Percentiles rank a stretch among this genome's conserved stretches.
These are phyloP conservation scores for Echinosophora koreensis DNA, from an alignment of 306 rosid species.

Conservation along the genomic window DNA sequence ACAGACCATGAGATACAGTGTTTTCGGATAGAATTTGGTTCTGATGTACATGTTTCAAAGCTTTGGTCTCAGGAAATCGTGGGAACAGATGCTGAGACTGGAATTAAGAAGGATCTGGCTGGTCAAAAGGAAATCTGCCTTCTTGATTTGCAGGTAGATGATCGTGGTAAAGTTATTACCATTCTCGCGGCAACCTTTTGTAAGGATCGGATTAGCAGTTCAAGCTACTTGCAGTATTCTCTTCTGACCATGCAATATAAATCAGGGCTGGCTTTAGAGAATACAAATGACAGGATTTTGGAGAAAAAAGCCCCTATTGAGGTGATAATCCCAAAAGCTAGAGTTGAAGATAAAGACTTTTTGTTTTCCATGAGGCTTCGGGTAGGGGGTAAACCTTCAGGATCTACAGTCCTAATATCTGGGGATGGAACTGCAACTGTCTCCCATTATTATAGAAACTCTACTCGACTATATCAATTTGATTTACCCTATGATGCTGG, in stretches of 20 bases:
- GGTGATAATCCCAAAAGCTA: constrained; percentile 94
- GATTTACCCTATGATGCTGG: constrained; percentile 98
- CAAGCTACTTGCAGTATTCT: constrained; percentile 94
- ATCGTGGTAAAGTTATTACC: constrained; percentile 78
- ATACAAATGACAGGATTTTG: constrained; percentile 64
- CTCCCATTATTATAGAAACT: constrained; percentile 74
- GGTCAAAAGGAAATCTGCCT: constrained; percentile 98
- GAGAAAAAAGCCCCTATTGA: constrained; percentile 92
- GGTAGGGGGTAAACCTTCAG: constrained; percentile 93
- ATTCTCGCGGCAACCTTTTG: constrained; percentile 86
- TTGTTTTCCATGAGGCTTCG: constrained; percentile 93
- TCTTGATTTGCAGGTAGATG: constrained; percentile 84
- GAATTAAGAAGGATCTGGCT: constrained; percentile 91
- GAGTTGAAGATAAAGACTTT: constrained; percentile 84
- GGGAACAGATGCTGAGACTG: constrained; percentile 85
- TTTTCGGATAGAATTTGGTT: constrained; percentile 63
- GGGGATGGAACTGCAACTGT: constrained; percentile 96
- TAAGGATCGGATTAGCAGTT: constrained; percentile 87
- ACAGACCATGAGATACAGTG: constrained; percentile 88
- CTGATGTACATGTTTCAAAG: constrained; percentile 65
- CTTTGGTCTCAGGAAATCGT: constrained; percentile 91
- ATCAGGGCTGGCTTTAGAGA: constrained; percentile 61
- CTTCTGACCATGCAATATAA: constrained; percentile 90
- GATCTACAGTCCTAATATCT: constrained; percentile 84
- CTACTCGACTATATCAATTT: constrained; percentile 87